Conservation (phyloP, 495 filamentous ascomycete genomes). For the Thermothielavioides terrestris region DNA sequence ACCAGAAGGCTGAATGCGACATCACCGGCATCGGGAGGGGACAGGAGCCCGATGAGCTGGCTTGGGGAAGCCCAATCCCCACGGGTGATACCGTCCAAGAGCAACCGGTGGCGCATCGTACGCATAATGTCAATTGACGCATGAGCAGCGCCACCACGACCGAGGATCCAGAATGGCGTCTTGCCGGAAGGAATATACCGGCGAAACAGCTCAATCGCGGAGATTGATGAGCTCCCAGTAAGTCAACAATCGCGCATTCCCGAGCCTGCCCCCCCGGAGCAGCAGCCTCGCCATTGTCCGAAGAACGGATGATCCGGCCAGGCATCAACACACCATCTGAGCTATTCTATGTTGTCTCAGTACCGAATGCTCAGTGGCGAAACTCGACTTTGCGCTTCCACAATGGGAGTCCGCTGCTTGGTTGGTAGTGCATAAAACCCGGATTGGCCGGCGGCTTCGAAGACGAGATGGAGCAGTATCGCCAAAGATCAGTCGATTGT, state of each 20-base stretch:
- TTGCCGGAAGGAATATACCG: not conserved
- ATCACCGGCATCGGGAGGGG: not conserved
- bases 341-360: not conserved
- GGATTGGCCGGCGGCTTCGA: not conserved
- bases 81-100: not conserved
- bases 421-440: not conserved
- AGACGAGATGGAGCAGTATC: not conserved
- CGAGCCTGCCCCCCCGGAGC: not conserved
- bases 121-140: not conserved
- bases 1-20: not conserved
- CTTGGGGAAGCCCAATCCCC: too few species aligned
- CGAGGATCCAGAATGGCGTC: not conserved
- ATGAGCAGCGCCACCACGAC: not conserved
- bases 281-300: not conserved
- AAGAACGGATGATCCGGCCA: not conserved
- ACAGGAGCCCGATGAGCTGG: too few species aligned
- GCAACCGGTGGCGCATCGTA: not conserved
- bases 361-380: slow-evolving; percentile 7
- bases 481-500: too few species aligned
- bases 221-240: not conserved
- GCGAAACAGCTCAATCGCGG: slow-evolving; percentile 5
- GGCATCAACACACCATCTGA: not conserved
- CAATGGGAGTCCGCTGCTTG: too few species aligned
- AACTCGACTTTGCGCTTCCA: not conserved
- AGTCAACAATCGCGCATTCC: not conserved